phyloP scores from a whole-genome alignment of 1,284 basidiomycete genomes.

The Heterobasidion parviporum region DNA sequence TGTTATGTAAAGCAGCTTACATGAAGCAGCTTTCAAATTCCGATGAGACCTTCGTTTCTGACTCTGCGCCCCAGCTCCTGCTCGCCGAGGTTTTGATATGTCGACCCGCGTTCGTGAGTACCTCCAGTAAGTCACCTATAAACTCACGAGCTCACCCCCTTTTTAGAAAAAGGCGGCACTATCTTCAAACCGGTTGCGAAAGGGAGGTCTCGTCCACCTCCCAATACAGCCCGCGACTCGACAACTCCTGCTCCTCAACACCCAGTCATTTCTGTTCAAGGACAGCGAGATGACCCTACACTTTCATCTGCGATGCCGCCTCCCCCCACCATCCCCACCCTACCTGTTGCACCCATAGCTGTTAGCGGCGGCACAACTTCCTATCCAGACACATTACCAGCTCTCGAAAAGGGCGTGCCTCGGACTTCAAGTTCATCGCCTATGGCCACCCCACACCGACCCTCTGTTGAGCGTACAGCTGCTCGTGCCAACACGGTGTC shows the following conservation, averaged over 20 bases:
- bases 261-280: background rate
- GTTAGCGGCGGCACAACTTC: background rate
- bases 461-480: no score
- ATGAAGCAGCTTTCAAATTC: no score
- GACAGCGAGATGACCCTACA: background rate
- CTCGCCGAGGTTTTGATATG: conserved; percentile 30
- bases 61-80: background rate
- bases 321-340: background rate
- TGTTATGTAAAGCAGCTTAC: no score
- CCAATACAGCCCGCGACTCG: conserved; percentile 28
- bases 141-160: conserved; percentile 3
- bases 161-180: conserved; percentile 60
- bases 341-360: background rate
- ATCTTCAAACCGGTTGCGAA: conserved; percentile 61
- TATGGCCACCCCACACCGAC: no score
- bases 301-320: background rate
- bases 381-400: background rate
- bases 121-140: conserved; percentile 5
- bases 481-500: no score
- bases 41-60: no score
- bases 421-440: no score
- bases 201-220: conserved; percentile 34
- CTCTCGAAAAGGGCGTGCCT: background rate
- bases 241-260: conserved; percentile 20
- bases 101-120: conserved; percentile 71